phyloP scores from a whole-genome alignment of 805 yeast genomes.

The Ascoidea rubescens region DNA sequence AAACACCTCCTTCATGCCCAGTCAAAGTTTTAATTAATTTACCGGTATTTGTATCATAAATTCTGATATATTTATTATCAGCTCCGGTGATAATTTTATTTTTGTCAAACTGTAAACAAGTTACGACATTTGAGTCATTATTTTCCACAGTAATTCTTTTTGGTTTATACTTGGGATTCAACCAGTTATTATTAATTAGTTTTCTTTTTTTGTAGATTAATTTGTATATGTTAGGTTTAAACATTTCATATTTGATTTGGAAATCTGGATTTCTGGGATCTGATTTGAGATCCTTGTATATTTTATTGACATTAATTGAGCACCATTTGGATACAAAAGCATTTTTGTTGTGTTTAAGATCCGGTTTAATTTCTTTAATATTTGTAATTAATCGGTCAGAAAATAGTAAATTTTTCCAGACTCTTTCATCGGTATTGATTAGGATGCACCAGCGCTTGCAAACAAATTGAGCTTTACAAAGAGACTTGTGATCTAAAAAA shows the following conservation, averaged over 20 bases:
- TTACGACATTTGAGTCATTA: constrained; percentile 74
- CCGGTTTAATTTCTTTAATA: constrained; percentile 28
- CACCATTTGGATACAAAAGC: constrained; percentile 26
- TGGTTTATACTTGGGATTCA: constrained; percentile 57
- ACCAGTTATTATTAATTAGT: constrained; percentile 63
- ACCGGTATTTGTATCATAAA: constrained; percentile 70
- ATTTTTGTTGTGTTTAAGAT: constrained; percentile 14
- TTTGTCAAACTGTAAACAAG: constrained; percentile 87
- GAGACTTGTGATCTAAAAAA: constrained; percentile 47
- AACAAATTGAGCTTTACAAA: constrained; percentile 49
- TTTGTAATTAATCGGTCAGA: constrained; percentile 45
- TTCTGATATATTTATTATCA: constrained; percentile 71
- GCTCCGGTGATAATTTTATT: constrained; percentile 87
- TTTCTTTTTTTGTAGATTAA: constrained; percentile 46
- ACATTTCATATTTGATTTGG: constrained; percentile 12
- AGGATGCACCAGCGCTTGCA: constrained; percentile 56
- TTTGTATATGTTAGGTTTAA: constrained; percentile 27
- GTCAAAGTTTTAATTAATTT: constrained; percentile 41
- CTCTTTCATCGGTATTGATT: constrained; percentile 40
- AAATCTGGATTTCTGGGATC: constrained; percentile 7
- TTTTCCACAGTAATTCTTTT: constrained; percentile 50
- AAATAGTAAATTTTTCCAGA: constrained; percentile 60
- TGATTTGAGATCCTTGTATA: constrained; percentile 11
- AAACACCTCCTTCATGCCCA: constrained; percentile 97
- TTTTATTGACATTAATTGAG: background rate